Evolutionary conservation across 371 early-diverging fungal species (phyloP).

Genomic region (Mortierella sp.): DNA sequence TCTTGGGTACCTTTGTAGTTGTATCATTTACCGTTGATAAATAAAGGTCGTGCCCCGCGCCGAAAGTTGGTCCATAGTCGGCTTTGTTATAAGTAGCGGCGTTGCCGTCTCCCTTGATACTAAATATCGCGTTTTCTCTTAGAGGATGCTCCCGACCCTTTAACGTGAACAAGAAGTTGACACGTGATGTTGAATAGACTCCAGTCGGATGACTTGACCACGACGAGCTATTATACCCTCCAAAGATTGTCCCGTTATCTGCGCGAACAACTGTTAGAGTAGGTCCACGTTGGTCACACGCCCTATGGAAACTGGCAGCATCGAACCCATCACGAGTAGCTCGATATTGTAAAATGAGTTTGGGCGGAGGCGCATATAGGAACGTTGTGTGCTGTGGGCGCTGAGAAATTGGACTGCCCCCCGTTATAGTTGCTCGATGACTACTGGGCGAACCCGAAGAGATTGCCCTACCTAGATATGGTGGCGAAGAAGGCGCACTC

Average conservation of each 20-base stretch:
- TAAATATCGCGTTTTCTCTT: slow-evolving; percentile 30
- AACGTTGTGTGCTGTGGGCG: neutral
- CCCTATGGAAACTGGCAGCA: slow-evolving; percentile 43
- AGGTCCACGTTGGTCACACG: slow-evolving; percentile 54
- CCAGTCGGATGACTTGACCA: slow-evolving; percentile 55
- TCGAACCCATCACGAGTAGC: slow-evolving; percentile 51
- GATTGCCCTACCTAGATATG: neutral
- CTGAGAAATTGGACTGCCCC: neutral
- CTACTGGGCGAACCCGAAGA: neutral
- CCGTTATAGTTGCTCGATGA: neutral
- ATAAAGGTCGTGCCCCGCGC: slow-evolving; percentile 47
- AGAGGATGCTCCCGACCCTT: slow-evolving; percentile 25
- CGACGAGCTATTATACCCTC: slow-evolving; percentile 42
- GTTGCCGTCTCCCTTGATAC: slow-evolving; percentile 40
- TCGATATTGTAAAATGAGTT: slow-evolving; percentile 38
- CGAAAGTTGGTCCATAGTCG: slow-evolving; percentile 51
- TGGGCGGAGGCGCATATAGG: slow-evolving; percentile 11
- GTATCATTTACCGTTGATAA: slow-evolving; percentile 6
- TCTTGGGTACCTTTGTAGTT: no score
- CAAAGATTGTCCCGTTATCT: slow-evolving; percentile 43
- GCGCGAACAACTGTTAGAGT: slow-evolving; percentile 42
- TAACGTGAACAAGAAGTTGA: slow-evolving; percentile 46
- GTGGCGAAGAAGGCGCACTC: neutral
- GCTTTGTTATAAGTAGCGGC: slow-evolving; percentile 46
- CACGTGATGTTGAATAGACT: slow-evolving; percentile 40